phyloP scores from a whole-genome alignment of 1,284 basidiomycete genomes.

The Pseudozyma sp. region DNA sequence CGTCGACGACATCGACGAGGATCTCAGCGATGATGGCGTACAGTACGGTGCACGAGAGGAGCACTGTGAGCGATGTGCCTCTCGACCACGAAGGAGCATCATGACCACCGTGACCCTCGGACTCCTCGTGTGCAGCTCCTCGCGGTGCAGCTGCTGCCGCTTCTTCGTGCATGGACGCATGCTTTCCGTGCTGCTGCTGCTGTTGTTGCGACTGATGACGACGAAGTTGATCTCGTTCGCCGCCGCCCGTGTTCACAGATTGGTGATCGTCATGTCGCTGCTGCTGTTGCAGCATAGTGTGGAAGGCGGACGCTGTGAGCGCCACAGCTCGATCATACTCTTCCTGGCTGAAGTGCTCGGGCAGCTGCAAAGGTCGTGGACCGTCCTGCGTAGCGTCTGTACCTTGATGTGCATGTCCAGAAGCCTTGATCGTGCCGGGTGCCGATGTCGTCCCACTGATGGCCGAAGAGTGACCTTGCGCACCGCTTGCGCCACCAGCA shows the following conservation, averaged over 20 bases:
- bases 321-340: constrained; percentile 62
- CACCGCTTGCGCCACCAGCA: constrained; percentile 10
- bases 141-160: constrained; percentile 14
- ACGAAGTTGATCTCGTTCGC: constrained; percentile 33
- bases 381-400: constrained; percentile 35
- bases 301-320: constrained; percentile 60
- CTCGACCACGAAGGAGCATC: constrained; percentile 82
- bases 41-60: constrained; percentile 80
- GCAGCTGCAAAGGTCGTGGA: constrained; percentile 46
- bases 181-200: constrained; percentile 26
- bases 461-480: constrained; percentile 23
- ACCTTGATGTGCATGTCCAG: constrained; percentile 17
- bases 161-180: constrained; percentile 53
- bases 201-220: constrained; percentile 4
- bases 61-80: constrained; percentile 55
- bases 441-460: constrained; percentile 25
- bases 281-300: constrained; percentile 51
- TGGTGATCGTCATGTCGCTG: constrained; percentile 23
- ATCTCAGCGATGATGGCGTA: constrained; percentile 97
- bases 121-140: constrained; percentile 54
- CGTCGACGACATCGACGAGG: constrained; percentile 94
- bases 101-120: constrained; percentile 81
- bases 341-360: constrained; percentile 55
- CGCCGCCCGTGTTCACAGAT: not conserved
- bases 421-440: constrained; percentile 30